Conservation (phyloP, 1,139 yeast genomes). For the Kluyveromyces sp. region DNA sequence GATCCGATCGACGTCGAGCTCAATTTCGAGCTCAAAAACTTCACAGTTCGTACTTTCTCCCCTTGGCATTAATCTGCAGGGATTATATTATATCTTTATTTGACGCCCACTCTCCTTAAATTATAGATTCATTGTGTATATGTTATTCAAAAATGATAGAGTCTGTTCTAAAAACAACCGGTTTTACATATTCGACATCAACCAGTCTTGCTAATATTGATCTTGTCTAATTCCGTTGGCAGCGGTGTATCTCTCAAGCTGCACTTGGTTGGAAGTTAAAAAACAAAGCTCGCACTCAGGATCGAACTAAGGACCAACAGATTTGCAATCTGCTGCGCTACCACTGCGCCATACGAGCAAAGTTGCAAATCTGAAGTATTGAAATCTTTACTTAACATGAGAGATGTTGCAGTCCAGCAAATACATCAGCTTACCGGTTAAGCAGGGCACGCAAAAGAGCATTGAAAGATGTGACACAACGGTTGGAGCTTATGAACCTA, state of each 20-base stretch:
- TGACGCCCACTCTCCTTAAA: neutral
- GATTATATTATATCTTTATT: no score
- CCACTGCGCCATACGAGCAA: slow-evolving; percentile 81
- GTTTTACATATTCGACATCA: neutral
- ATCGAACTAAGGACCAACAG: slow-evolving; percentile 85
- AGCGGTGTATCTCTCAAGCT: no score
- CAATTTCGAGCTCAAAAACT: neutral
- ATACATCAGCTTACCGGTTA: no score
- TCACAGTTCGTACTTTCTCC: neutral
- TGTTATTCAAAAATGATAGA: neutral
- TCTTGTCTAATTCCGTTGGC: no score
- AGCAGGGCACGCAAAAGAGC: no score
- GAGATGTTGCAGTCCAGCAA: no score
- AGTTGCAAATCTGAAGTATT: neutral
- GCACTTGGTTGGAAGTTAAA: no score
- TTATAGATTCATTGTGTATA: neutral
- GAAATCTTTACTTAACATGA: no score
- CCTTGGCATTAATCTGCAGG: neutral
- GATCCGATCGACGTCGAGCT: neutral
- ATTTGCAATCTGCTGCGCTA: slow-evolving; percentile 91
- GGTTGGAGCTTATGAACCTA: no score
- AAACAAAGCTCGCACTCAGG: slow-evolving; percentile 64
- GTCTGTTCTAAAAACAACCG: neutral
- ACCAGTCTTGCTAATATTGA: neutral
- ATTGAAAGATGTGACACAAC: no score